Evolutionary conservation across 805 yeast genomes (phyloP).

Genomic region (Wickerhamomyces chambardii): DNA sequence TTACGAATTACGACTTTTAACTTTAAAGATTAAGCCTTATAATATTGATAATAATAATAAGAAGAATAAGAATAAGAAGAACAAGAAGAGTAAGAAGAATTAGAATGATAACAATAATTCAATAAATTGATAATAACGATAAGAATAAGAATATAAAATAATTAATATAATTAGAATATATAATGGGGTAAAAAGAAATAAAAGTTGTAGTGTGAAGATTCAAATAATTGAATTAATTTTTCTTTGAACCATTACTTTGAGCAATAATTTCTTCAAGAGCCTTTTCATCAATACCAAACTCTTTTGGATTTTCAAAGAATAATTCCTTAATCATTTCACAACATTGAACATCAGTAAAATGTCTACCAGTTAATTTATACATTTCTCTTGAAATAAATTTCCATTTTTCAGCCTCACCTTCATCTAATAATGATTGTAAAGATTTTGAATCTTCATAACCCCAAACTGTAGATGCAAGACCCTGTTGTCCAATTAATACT

Average conservation of each 20-base stretch:
- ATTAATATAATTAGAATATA: too few species aligned
- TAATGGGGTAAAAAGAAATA: too few species aligned
- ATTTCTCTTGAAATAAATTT: slow-evolving; percentile 53
- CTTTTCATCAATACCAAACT: slow-evolving; percentile 47
- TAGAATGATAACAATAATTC: too few species aligned
- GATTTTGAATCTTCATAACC: slow-evolving; percentile 42
- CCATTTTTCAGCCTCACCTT: slow-evolving; percentile 68
- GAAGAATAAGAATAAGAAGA: too few species aligned
- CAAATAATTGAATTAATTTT: too few species aligned
- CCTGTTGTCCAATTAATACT: slow-evolving; percentile 77
- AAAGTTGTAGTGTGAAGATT: too few species aligned
- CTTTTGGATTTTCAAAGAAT: slow-evolving; percentile 44
- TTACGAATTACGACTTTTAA: too few species aligned
- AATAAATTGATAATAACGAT: too few species aligned
- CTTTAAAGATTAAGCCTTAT: too few species aligned
- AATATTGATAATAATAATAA: too few species aligned
- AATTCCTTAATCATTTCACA: slow-evolving; percentile 42
- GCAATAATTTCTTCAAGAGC: slow-evolving; percentile 27
- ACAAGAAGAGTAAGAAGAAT: too few species aligned
- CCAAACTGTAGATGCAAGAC: slow-evolving; percentile 63
- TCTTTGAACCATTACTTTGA: background rate
- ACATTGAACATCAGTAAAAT: slow-evolving; percentile 43
- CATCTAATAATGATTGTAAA: slow-evolving; percentile 48
- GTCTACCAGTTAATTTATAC: slow-evolving; percentile 38
- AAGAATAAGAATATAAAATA: too few species aligned